phyloP scores from a whole-genome alignment of 78 protist species.

The Capsaspora owczarzaki region DNA sequence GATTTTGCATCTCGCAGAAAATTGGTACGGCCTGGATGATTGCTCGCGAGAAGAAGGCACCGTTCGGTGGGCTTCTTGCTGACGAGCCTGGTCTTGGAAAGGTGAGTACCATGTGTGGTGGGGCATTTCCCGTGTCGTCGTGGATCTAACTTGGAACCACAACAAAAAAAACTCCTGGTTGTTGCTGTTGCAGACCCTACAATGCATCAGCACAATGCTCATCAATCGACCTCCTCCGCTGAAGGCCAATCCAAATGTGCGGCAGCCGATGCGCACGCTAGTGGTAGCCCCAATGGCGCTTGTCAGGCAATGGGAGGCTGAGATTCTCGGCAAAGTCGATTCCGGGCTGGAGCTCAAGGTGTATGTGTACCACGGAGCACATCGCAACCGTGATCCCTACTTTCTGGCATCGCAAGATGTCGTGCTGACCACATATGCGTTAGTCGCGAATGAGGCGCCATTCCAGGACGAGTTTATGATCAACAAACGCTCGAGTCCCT shows the following conservation, averaged over 20 bases:
- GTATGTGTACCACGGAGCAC: not conserved
- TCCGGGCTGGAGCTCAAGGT: not conserved
- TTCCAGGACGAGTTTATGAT: not conserved
- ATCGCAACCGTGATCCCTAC: not conserved
- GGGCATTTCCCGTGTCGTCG: not conserved
- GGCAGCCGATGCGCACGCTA: not conserved
- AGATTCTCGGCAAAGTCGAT: not conserved
- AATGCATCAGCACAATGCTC: not conserved
- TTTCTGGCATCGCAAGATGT: not conserved
- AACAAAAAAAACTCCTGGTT: not conserved
- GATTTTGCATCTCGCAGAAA: too few relatives aligned
- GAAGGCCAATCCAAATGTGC: not conserved
- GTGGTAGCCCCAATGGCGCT: not conserved
- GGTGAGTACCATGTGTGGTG: not conserved
- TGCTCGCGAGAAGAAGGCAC: not conserved
- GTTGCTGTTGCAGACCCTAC: not conserved
- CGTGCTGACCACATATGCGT: not conserved
- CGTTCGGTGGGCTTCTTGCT: not conserved
- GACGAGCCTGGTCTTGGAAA: constrained; percentile 1
- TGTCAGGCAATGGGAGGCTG: not conserved
- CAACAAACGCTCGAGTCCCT: not conserved
- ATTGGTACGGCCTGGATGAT: not conserved
- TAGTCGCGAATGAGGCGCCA: not conserved
- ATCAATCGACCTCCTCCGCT: not conserved
- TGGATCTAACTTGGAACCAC: not conserved